Base-by-base conservation (phyloP, 2,329 filamentous ascomycete genomes). In the Botrytis byssoidea region DNA sequence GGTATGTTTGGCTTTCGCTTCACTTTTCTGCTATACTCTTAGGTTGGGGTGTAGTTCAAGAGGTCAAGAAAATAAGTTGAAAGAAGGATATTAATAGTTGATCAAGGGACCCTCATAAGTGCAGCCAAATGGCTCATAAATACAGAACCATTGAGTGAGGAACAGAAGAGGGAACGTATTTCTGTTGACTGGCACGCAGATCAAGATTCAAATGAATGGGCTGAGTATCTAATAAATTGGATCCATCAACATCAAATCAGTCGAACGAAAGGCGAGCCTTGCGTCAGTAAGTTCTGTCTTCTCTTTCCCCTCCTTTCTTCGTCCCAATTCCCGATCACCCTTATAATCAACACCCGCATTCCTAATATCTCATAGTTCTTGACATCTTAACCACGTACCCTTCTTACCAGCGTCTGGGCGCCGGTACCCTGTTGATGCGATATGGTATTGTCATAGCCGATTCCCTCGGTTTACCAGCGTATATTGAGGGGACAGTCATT, bases 381-480 rank as follows among this genome's bases (percentile, higher is more conserved):
- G 78, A 82, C 35, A 81, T 81, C 6, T 75, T 82, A 61, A 80
- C 81, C 72, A 83, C 81, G 3, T 76, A 80, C 46, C 83, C 83
- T 2, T 78, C 79, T 1, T 81, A 81, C 61, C 81, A 83, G 63
- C 78, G 80, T 4, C 81, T 81, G 48, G 83, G 83, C 5, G 78
- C 81, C 2, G 83, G 83, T 2, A 79, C 78, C 48, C 77, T 82
- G 51, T 77, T 84, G 42, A 79, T 84, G 44, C 76, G 80, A 35
- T 84, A 82, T 81, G 83, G 83, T 10, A 80, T 80, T 1, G 73
- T 79, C 12, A 78, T 82, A n/a, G 82, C 76, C 42, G 75, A 77
- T 51, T 48, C 48, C 1, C 57, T 74, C 29, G 72, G 71, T 1
- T 18, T 74, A n/a, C 70, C 72, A 25, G 68, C 66, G 16, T 74